A percentile compares a stretch with the other conserved stretches of the same genome.
Evolutionary conservation across 805 yeast genomes (phyloP).

Genomic region (Nakazawaea laoshanensis): DNA sequence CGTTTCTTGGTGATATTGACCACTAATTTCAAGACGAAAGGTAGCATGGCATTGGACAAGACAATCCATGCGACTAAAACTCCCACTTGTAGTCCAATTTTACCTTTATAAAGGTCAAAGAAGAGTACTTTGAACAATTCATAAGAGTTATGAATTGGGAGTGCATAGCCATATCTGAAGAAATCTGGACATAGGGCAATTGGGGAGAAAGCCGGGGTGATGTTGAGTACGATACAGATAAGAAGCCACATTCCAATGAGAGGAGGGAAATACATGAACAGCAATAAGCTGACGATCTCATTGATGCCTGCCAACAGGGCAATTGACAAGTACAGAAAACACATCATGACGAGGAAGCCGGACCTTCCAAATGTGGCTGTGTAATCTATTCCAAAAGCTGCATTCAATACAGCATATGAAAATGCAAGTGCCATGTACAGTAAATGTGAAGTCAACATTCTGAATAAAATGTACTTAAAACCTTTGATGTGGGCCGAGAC

Average conservation of each 20-base stretch:
- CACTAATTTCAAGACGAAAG: conserved; percentile 19
- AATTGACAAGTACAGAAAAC: conserved; percentile 58
- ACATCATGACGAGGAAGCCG: conserved; percentile 72
- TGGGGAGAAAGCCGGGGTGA: conserved; percentile 62
- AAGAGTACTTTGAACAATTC: conserved; percentile 54
- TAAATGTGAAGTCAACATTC: conserved; percentile 40
- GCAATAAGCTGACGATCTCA: conserved; percentile 51
- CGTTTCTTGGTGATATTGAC: conserved; percentile 4
- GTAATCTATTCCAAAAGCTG: conserved; percentile 61
- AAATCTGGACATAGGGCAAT: conserved; percentile 47
- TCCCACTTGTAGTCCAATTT: conserved; percentile 53
- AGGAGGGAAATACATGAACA: conserved; percentile 51
- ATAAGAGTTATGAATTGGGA: conserved; percentile 61
- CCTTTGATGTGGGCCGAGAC: conserved; percentile 38
- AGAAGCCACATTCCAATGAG: conserved; percentile 63
- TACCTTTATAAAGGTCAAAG: conserved; percentile 45
- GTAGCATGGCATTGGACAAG: conserved; percentile 32
- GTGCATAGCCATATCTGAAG: conserved; percentile 56
- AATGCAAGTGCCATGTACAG: conserved; percentile 52
- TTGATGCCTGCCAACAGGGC: conserved; percentile 69
- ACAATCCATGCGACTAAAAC: conserved; percentile 54
- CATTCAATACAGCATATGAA: conserved; percentile 48
- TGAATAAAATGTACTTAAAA: conserved; percentile 38
- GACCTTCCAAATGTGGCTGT: conserved; percentile 49
- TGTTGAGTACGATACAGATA: conserved; percentile 60